Base-by-base conservation (phyloP, 768 basidiomycete genomes). In the Tylopilus rubrobrunneus region DNA sequence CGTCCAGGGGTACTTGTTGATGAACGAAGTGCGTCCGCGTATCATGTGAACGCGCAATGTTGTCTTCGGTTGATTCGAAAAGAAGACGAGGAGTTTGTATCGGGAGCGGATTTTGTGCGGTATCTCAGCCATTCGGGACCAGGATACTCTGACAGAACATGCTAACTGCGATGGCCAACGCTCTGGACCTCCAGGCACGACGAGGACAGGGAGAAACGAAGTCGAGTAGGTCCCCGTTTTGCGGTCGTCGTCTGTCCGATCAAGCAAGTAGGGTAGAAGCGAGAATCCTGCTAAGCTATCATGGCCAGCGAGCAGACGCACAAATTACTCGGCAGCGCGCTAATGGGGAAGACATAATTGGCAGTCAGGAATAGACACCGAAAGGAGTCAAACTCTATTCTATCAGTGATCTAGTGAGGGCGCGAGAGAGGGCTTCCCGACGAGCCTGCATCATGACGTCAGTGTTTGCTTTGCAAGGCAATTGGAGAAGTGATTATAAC, bases 91-190 rank as follows among this genome's bases (percentile, higher is more conserved):
- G 11, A 6, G 19, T 56, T 48, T 9, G 7, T 2, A 17, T 56
- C 55, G 41, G 46, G 29, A 29, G 29, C 25, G 55, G 57, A 56
- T 21, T 57, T 57, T 44, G 49, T 45, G 56, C 49, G 56, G 21
- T 8, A 21, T 43, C 29, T 19, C 4, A 33, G n/a, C 14, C 6
- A 21, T 21, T 45, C 31, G 17, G 34, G 23, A 27, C 31, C 15
- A 44, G 12, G 49, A 37, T 39, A 14, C 25, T n/a, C 37, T 36
- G 34, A 47, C n/a, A 5, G 29, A 31, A 33, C 40, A 25, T 14
- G 39, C 39, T 29, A 25, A 19, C 25, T 12, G 41, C 9, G 4
- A 54, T 45, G 28, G 21, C 43, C 46, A 4, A 31, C 31, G 28
- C 25, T 41, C 46, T 43, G 7, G 41, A 11, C 21, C 17, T 47